Evolutionary conservation across 75 land plant species (phyloP), one percentile per base, ranked within the genome.

Genomic region (Pinus tabuliformis): DNA sequence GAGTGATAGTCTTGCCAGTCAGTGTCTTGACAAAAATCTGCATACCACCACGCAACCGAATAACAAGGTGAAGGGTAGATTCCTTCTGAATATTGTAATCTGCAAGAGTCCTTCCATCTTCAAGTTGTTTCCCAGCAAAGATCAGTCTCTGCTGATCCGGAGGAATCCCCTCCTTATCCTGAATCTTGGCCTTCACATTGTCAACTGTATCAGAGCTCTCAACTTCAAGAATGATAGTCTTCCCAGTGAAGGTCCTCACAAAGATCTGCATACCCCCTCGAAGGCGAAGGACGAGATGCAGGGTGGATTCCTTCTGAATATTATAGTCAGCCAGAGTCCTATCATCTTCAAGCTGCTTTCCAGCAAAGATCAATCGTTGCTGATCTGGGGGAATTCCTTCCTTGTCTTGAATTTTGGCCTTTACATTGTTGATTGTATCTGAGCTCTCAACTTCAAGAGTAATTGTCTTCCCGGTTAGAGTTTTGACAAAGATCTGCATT

Each of bases 371-470:
- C 60, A 58, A 58, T 14, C 76, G 42, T 2, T 59, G 76, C 24
- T 58, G 63, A 63, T 60, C 39, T 16, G 76, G 71, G 6, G 76
- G 70, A 16, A 75, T 75, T 39, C 76, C 76, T 13, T 75, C 76
- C 42, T 11, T 16, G 2, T 75, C 52, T 1, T 75, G 76, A 14
- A 75, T 59, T 63, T 59, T 75, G 45, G 20, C 76, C 71, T 75
- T 75, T 9, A 75, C 26, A 49, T 58, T 63, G 20, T 21, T 24
- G 52, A 76, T 61, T 1, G 77, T 76, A 37, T 76, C 77, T 4
- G 77, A 21, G 9, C 56, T 62, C 36, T 54, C 70, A 9, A 76
- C 77, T 22, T 76, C 77, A 5, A 75, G 12, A 45, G 45, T 75
- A 3, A 75, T 60, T 5, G 6, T 20, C 21, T 58, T n/a, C 6